Evolutionary conservation across 2,329 filamentous ascomycete genomes (phyloP), one percentile per base, ranked within the genome.

Genomic region (Fusarium graminum): DNA sequence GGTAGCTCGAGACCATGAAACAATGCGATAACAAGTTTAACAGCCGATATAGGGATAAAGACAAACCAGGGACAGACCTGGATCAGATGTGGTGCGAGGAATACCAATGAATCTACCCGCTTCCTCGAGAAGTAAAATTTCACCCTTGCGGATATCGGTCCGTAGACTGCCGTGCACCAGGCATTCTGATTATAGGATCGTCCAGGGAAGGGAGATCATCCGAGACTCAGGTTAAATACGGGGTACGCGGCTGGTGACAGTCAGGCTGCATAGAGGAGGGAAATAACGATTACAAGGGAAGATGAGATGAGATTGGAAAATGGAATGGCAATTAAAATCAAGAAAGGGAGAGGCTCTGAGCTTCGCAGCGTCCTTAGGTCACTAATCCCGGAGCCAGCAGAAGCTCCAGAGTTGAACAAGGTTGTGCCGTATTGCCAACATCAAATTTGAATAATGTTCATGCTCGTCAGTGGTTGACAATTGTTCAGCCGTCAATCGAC

Each of bases 81-180:
- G 63, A 52, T 41, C 44, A 60, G 46, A 58, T 53, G 47, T 52
- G 62, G 52, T 59, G 62, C 19, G 45, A 62, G 30, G 42, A 34
- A 51, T 32, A 63, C 49, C 42, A 47, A 40, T 63, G 43, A 43
- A 66, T 65, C 63, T 69, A 67, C 69, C 65, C 50, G 52, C 52
- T 22, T 6, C 22, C 6, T 22, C 22, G 22, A 22, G 22, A 22
- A 22, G 6, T 22, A 22, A 22, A 22, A 22, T 22, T 22, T 22
- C 22, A 22, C 22, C 22, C 22, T 22, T 22, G 22, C 22, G 22
- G 22, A 22, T 22, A 22, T 22, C 22, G 4, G 22, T 22, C 22
- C 6, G 22, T 43, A 19, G 34, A 40, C 34, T 57, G 34, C 19
- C 42, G 52, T 45, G 56, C 40, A 32, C 41, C 47, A 64, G 56